Conservation (phyloP, 306 rosid species). For the Sechiopsis laciniata region DNA sequence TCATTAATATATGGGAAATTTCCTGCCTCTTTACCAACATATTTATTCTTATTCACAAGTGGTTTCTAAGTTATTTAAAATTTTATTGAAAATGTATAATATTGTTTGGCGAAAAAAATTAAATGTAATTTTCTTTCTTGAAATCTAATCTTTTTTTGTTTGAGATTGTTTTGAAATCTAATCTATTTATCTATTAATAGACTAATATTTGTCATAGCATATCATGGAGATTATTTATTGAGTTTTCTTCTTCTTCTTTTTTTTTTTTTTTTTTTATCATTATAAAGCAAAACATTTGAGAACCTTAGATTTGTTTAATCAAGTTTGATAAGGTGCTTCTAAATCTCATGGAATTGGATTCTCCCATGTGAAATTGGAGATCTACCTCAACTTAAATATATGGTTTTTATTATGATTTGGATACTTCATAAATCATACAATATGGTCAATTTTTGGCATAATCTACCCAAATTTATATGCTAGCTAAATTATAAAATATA, state of each 20-base stretch:
- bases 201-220: background rate
- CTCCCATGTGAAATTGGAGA: conserved; percentile 7
- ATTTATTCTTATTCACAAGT: background rate
- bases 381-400: background rate
- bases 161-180: background rate
- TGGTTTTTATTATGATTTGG: background rate
- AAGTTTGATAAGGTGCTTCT: no score
- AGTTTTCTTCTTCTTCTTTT: background rate
- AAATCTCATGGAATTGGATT: background rate
- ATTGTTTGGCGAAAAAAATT: background rate
- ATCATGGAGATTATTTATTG: background rate
- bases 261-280: background rate
- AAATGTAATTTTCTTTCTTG: background rate
- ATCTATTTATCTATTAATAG: background rate
- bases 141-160: background rate
- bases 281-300: background rate
- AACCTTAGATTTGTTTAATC: no score
- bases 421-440: background rate
- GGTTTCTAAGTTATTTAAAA: background rate
- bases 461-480: background rate
- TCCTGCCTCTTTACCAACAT: background rate
- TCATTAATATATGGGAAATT: background rate
- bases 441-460: background rate
- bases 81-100: background rate
- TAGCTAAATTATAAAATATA: no score